Conservation (phyloP, 2,329 filamentous ascomycete genomes). For the Ascochyta koolunga region DNA sequence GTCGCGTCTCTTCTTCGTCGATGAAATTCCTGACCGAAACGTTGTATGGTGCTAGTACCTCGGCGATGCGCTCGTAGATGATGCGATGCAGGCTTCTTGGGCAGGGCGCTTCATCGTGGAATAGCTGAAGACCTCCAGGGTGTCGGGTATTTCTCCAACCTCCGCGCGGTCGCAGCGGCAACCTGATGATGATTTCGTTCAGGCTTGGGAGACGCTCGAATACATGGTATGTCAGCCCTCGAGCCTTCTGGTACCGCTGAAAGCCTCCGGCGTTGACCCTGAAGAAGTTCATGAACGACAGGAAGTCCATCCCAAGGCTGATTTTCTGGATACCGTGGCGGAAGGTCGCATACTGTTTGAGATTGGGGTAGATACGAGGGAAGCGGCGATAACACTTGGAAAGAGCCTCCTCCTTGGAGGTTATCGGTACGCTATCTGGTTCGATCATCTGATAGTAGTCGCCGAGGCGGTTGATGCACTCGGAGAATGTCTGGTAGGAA, state of each 20-base stretch:
- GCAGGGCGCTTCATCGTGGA: slow-evolving; percentile 27
- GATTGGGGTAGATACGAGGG: slow-evolving; percentile 30
- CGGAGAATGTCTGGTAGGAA: background rate
- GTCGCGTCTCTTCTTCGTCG: slow-evolving; percentile 23
- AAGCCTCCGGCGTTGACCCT: slow-evolving; percentile 26
- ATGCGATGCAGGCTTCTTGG: slow-evolving; percentile 28
- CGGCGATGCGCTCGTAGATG: slow-evolving; percentile 34
- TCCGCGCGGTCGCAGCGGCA: slow-evolving; percentile 18
- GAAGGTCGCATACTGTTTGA: slow-evolving; percentile 32
- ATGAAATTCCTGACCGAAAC: slow-evolving; percentile 27
- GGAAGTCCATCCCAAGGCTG: slow-evolving; percentile 25
- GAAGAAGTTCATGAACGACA: slow-evolving; percentile 35
- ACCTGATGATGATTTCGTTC: slow-evolving; percentile 24
- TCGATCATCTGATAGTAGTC: slow-evolving; percentile 22
- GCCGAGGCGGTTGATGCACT: slow-evolving; percentile 20
- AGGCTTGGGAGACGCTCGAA: slow-evolving; percentile 31
- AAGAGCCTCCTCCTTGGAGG: slow-evolving; percentile 2
- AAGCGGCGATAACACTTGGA: slow-evolving; percentile 21
- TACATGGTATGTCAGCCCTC: slow-evolving; percentile 19
- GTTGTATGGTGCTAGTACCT: slow-evolving; percentile 16
- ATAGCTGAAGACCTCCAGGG: slow-evolving; percentile 21
- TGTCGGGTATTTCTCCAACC: slow-evolving; percentile 8
- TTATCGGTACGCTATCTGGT: slow-evolving; percentile 13
- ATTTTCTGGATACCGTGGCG: slow-evolving; percentile 36
- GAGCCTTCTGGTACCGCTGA: background rate